Conservation (phyloP, 1,284 basidiomycete genomes). For the Coniophora puteana region DNA sequence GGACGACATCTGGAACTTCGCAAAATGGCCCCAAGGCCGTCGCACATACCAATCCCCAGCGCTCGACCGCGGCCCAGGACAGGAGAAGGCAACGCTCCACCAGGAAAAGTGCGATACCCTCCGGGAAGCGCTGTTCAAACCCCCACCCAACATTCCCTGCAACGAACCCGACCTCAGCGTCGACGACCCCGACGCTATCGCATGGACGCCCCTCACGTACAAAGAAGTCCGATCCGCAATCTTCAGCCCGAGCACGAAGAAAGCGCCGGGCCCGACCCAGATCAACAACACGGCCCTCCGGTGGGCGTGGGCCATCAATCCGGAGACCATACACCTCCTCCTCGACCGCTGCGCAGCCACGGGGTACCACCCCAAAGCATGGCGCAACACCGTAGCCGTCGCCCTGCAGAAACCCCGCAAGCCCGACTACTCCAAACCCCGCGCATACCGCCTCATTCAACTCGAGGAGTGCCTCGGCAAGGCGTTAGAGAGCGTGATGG, state of each 20-base stretch:
- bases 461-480: constrained; percentile 23
- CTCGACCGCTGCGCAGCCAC: not conserved
- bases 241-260: not conserved
- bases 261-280: not conserved
- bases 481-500: constrained; percentile 21
- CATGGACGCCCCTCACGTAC: not conserved
- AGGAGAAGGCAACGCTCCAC: not conserved
- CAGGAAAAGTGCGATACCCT: constrained; percentile 3
- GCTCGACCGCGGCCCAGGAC: not conserved
- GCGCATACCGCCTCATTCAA: not conserved
- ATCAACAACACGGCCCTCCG: not conserved
- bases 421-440: constrained; percentile 5
- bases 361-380: constrained; percentile 3
- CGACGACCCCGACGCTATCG: not conserved
- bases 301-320: not conserved
- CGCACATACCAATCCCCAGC: not conserved
- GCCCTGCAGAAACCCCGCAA: constrained; percentile 2
- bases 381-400: not conserved
- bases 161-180: not conserved
- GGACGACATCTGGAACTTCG: constrained; percentile 1
- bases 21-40: constrained; percentile 1
- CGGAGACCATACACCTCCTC: not conserved
- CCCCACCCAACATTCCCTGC: not conserved
- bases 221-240: not conserved
- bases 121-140: not conserved